Base-by-base conservation (phyloP, 306 rosid genomes). In the Malus orientalis region DNA sequence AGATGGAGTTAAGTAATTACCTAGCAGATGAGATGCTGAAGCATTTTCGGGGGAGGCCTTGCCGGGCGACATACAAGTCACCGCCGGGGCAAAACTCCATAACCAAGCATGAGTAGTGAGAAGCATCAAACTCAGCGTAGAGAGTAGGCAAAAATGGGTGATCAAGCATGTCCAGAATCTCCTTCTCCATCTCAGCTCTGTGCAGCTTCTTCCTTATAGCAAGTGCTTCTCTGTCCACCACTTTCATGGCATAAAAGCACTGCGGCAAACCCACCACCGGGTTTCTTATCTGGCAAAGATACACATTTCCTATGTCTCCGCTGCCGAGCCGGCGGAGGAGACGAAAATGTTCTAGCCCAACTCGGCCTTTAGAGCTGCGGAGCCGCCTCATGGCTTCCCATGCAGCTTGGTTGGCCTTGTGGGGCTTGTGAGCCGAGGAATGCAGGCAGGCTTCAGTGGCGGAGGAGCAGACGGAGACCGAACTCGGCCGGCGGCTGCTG, bases 61-160 rank as follows among this genome's bases (percentile, higher is more conserved):
- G 97, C 16, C 99, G 86, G 22, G 97, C 81, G 32, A 91, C 96
- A 20, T 92, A 95, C 79, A 92, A 84, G 69, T 95, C 99, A 0
- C 99, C 99, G 18, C 99, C 99, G 25, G 99, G 97, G 27, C 99
- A 95, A 71, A 95, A 95, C 91, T 95, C 99, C 99, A 95, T 95
- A 23, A 95, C 90, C 76, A 95, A 77, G 77, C 99, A 95, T 58
- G 99, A 95, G 67, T 95, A 95, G 70, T 95, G 99, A 74, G 97
- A 90, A 66, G 99, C 97, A 0, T 95, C 99, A 75, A 95, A 95
- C 19, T 90, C 86, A 0, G 97, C 93, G 42, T 95, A 95, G 8
- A 95, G 78, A 33, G 99, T 95, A 0, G 99, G 99, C 82, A 95
- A 74, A 66, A 95, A 95, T 0, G 99, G 99, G 42, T 95, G 99